Evolutionary conservation across 306 rosid species (phyloP).

Genomic region (Cucurbita maxima): DNA sequence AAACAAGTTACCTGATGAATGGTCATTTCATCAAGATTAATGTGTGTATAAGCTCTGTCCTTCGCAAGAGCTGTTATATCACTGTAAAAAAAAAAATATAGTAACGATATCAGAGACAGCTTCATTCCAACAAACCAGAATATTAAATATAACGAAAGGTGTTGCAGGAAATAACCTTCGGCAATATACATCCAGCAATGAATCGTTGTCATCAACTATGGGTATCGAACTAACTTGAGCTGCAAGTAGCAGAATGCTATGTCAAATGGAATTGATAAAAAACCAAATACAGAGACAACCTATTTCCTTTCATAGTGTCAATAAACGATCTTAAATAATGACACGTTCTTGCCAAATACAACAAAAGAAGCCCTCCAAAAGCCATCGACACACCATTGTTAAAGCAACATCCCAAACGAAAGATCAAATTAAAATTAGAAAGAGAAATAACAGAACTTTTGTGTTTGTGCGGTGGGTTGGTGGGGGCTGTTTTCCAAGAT

Average conservation of each 20-base stretch:
- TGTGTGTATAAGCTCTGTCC: conserved; percentile 81
- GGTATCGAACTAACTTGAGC: conserved; percentile 89
- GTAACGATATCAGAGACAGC: not conserved
- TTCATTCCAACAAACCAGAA: not conserved
- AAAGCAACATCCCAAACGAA: not conserved
- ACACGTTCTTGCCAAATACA: not conserved
- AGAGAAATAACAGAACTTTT: not conserved
- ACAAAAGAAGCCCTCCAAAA: not conserved
- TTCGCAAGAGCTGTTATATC: conserved; percentile 98
- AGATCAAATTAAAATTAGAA: not conserved
- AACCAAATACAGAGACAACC: not conserved
- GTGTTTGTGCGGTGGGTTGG: too few relatives aligned
- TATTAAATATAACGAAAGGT: not conserved
- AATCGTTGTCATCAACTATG: conserved; percentile 81
- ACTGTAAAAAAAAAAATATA: conserved; percentile 28
- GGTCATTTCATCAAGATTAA: conserved; percentile 89
- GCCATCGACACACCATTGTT: not conserved
- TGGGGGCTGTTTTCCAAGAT: not conserved
- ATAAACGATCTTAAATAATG: not conserved
- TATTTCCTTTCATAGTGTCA: not conserved
- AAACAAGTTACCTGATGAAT: conserved; percentile 59
- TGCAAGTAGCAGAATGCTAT: not conserved
- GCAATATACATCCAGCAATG: conserved; percentile 86
- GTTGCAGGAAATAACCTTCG: conserved; percentile 61
- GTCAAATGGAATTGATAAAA: not conserved